phyloP scores from a whole-genome alignment of 352 stramenopile genomes.

The Phytophthora hybrid region DNA sequence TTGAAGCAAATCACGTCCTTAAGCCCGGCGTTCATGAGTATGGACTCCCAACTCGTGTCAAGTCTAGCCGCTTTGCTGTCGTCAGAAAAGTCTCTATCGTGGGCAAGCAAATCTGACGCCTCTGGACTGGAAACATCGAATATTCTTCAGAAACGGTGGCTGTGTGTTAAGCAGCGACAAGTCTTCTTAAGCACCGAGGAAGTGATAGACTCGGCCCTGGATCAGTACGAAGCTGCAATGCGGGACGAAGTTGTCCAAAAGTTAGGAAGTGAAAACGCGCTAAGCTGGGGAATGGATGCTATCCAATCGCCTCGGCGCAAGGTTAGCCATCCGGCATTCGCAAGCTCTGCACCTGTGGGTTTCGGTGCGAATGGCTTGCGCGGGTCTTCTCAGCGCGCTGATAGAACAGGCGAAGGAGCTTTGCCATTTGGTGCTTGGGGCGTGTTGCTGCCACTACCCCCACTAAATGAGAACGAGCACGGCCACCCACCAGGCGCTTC shows the following conservation, averaged over 20 bases:
- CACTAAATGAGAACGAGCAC: slow-evolving; percentile 72
- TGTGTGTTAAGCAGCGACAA: slow-evolving; percentile 78
- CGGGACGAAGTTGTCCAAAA: slow-evolving; percentile 73
- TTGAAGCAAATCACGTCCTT: slow-evolving; percentile 76
- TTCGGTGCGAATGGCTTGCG: slow-evolving; percentile 23
- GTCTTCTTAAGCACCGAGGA: slow-evolving; percentile 72
- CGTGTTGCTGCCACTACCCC: slow-evolving; percentile 73
- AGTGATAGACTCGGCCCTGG: slow-evolving; percentile 75
- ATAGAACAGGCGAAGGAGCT: slow-evolving; percentile 32
- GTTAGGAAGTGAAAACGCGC: slow-evolving; percentile 78
- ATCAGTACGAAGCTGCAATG: slow-evolving; percentile 65
- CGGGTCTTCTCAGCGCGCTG: slow-evolving; percentile 8
- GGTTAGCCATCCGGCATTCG: slow-evolving; percentile 35
- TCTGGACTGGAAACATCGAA: slow-evolving; percentile 28
- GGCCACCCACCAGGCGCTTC: slow-evolving; percentile 22
- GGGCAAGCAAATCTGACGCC: slow-evolving; percentile 27
- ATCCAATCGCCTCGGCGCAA: slow-evolving; percentile 82
- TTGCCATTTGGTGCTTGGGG: slow-evolving; percentile 79
- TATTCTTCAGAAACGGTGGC: slow-evolving; percentile 71
- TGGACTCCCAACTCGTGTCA: slow-evolving; percentile 72
- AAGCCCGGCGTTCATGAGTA: slow-evolving; percentile 44
- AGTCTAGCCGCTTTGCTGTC: slow-evolving; percentile 64
- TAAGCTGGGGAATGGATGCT: slow-evolving; percentile 85
- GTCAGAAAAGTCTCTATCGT: slow-evolving; percentile 61
- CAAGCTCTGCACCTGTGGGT: neutral